These are phyloP conservation scores for Ophiostoma piceae DNA, from an alignment of 2,329 filamentous ascomycete genomes.

Conservation along the genomic window DNA sequence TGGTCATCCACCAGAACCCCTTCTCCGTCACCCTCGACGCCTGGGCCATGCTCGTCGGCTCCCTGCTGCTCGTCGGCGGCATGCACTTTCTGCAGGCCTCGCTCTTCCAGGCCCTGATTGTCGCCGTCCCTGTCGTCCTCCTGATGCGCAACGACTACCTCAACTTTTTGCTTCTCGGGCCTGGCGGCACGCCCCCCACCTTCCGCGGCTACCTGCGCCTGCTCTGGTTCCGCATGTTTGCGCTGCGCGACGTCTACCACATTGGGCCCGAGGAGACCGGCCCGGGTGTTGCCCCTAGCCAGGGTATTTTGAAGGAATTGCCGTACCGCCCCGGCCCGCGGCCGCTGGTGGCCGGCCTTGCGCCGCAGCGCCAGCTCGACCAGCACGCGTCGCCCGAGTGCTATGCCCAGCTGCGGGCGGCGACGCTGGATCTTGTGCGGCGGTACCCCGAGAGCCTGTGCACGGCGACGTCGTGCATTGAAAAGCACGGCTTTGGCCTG, in stretches of 20 bases:
- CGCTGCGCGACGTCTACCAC: conserved; percentile 62
- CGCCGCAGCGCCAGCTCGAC: conserved; percentile 72
- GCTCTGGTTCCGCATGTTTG: conserved; percentile 68
- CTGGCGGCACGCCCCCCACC: conserved; percentile 73
- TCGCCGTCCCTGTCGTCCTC: conserved; percentile 45
- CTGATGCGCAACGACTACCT: conserved; percentile 65
- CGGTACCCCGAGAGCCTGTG: conserved; percentile 45
- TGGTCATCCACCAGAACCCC: conserved; percentile 46
- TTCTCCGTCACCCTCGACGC: conserved; percentile 51
- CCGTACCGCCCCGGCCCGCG: conserved; percentile 58
- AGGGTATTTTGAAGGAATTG: conserved; percentile 56
- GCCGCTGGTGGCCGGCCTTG: conserved; percentile 67
- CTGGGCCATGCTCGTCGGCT: conserved; percentile 42
- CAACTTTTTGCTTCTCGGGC: conserved; percentile 70
- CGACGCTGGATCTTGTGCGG: conserved; percentile 47
- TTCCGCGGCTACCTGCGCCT: conserved; percentile 67
- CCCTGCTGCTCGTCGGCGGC: conserved; percentile 45
- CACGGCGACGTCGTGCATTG: conserved; percentile 68
- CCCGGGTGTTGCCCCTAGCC: conserved; percentile 45
- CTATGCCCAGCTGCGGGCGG: conserved; percentile 50
- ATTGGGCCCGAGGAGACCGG: conserved; percentile 46
- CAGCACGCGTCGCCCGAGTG: conserved; percentile 54
- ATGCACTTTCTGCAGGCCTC: conserved; percentile 48
- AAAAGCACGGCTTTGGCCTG: conserved; percentile 74
- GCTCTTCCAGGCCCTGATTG: conserved; percentile 47